Conservation (phyloP, 140 eudicot species). For the Stevia rebaudiana region DNA sequence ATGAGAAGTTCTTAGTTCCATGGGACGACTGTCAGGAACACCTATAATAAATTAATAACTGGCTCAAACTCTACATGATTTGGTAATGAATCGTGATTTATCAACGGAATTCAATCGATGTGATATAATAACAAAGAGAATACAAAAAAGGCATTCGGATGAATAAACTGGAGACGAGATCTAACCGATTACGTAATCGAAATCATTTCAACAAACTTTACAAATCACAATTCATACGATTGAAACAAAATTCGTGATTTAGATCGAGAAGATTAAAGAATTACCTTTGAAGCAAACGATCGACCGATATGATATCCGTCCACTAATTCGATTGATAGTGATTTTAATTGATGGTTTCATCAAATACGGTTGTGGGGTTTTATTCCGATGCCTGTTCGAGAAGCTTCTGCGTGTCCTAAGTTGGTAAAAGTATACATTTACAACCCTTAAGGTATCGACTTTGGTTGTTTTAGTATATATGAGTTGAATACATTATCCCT, state of each 20-base stretch:
- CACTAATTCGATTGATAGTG: slow-evolving; percentile 16
- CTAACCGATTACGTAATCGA: not conserved
- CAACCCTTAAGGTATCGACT: not conserved
- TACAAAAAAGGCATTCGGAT: not conserved
- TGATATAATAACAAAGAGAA: not conserved
- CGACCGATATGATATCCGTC: not conserved
- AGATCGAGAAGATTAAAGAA: not conserved
- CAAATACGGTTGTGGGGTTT: not conserved
- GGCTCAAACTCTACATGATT: not conserved
- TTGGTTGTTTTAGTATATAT: not conserved
- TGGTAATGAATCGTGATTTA: not conserved
- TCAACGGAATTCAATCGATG: not conserved
- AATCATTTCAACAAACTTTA: not conserved
- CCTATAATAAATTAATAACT: not conserved
- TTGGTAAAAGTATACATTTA: not conserved
- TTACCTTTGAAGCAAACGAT: slow-evolving; percentile 19
- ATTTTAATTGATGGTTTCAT: not conserved
- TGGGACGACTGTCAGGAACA: not conserved
- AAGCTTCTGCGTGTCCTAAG: slow-evolving; percentile 16
- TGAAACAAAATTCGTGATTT: not conserved
- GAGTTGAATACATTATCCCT: not conserved
- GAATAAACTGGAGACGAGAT: not conserved
- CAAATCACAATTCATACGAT: not conserved
- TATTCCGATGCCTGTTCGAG: slow-evolving; percentile 13
- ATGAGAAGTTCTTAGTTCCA: not conserved